Evolutionary conservation across 345 rosid species (phyloP), one percentile per base, ranked within the genome.

Genomic region (Tarenaya hassleriana): DNA sequence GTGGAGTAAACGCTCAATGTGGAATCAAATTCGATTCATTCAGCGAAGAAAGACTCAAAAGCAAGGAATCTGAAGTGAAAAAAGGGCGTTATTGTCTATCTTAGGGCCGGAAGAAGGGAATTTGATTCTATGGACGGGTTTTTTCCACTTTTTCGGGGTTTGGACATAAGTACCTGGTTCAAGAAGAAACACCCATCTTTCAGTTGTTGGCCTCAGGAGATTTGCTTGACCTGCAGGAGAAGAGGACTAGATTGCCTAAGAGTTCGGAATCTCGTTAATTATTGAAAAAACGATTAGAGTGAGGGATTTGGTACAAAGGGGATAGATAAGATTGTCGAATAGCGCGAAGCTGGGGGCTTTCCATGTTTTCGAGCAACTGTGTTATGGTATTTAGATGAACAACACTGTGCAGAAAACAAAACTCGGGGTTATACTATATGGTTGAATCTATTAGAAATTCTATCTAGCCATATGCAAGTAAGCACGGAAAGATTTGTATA

Each of bases 291-390:
- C 29, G 29, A 2, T 24, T 24, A 24, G 5, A 51, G 50, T 57
- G 48, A 51, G 13, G 24, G 41, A 50, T 47, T 11, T 35, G 7
- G 16, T 54, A 66, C 55, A 19, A 42, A 58, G 38, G 55, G 32
- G 60, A 43, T 5, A 64, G 50, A n/a, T 52, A 31, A 32, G 70
- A 58, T 10, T 58, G 55, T 46, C 70, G 60, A 66, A 66, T 64
- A 52, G 70, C 60, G 45, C 64, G 64, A 45, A 66, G 64, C 50
- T 66, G 70, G 0, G 70, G 51, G 60, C 27, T 66, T 58, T 66
- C 70, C 60, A 66, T 58, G 60, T 58, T 66, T 58, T 66, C 70
- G 46, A 58, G 70, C 52, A 66, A 58, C n/a, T 58, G 64, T 0
- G 70, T 66, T 40, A 58, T 64, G 7, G 70, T 66, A 24, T 66